A percentile compares a stretch with the other conserved stretches of the same genome.
Evolutionary conservation across 768 basidiomycete genomes (phyloP).

Genomic region (Termitomyces sp.): DNA sequence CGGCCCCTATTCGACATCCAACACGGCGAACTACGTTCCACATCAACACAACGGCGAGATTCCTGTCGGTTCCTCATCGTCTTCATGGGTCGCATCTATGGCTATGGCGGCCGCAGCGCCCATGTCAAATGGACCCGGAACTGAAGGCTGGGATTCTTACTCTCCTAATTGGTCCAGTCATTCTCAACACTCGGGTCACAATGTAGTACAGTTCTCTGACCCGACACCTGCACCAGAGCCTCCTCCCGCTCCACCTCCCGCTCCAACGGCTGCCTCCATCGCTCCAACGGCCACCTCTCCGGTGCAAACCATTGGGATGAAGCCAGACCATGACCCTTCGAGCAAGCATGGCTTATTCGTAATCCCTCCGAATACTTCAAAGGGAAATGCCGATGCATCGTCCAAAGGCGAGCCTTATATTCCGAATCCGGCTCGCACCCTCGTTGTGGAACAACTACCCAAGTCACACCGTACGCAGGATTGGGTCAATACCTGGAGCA

Average conservation of each 20-base stretch:
- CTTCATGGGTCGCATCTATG: conserved; percentile 39
- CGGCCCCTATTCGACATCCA: conserved; percentile 12
- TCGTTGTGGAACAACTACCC: conserved; percentile 55
- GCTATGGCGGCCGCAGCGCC: conserved; percentile 26
- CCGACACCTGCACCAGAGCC: conserved; percentile 3
- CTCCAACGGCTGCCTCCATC: conserved; percentile 14
- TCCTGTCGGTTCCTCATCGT: conserved; percentile 11
- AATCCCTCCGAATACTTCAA: conserved; percentile 15
- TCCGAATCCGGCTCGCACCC: conserved; percentile 43
- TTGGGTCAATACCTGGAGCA: conserved; percentile 40
- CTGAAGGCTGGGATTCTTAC: neutral
- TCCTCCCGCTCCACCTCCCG: conserved; percentile 12
- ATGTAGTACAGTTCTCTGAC: conserved; percentile 4
- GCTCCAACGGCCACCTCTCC: conserved; percentile 13
- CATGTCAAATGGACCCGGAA: neutral
- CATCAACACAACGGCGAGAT: conserved; percentile 6
- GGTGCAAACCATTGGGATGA: conserved; percentile 35
- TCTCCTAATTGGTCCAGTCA: conserved; percentile 1
- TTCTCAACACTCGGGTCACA: conserved; percentile 9
- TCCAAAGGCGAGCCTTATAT: conserved; percentile 23
- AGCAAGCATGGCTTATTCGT: conserved; percentile 44
- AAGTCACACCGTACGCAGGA: conserved; percentile 37
- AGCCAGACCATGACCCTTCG: conserved; percentile 37
- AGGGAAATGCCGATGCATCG: neutral
- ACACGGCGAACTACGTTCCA: conserved; percentile 1